These are phyloP conservation scores for Pleurotus ostreatus DNA, from an alignment of 768 basidiomycete genomes.

Conservation along the genomic window DNA sequence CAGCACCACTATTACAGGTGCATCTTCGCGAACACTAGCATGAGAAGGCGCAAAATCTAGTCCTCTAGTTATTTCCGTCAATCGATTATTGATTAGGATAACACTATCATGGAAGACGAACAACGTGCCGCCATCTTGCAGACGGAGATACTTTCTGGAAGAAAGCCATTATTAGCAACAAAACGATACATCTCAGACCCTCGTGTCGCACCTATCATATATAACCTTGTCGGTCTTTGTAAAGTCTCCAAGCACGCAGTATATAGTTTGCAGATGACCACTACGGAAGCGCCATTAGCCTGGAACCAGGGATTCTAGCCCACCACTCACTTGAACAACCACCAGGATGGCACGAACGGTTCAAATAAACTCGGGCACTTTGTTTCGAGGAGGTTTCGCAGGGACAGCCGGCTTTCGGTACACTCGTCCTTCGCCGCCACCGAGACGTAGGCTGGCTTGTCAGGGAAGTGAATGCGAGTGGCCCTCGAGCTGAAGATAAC, in stretches of 20 bases:
- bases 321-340: constrained; percentile 40
- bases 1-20: constrained; percentile 54
- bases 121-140: constrained; percentile 65
- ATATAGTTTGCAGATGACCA: constrained; percentile 63
- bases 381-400: constrained; percentile 34
- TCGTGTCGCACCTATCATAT: constrained; percentile 45
- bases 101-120: constrained; percentile 24
- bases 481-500: constrained; percentile 22
- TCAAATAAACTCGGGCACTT: constrained; percentile 39
- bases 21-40: constrained; percentile 30
- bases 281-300: constrained; percentile 23
- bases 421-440: constrained; percentile 28
- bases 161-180: background rate
- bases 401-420: constrained; percentile 28
- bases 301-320: background rate
- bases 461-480: constrained; percentile 33
- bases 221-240: constrained; percentile 49
- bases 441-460: constrained; percentile 30
- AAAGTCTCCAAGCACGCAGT: constrained; percentile 58
- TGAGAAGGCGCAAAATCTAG: constrained; percentile 57
- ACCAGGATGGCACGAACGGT: constrained; percentile 43
- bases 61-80: constrained; percentile 36
- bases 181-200: background rate
- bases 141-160: constrained; percentile 40
- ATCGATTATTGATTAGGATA: background rate